Evolutionary conservation across 352 stramenopile genomes (phyloP).

Genomic region (Phytophthora vignae): DNA sequence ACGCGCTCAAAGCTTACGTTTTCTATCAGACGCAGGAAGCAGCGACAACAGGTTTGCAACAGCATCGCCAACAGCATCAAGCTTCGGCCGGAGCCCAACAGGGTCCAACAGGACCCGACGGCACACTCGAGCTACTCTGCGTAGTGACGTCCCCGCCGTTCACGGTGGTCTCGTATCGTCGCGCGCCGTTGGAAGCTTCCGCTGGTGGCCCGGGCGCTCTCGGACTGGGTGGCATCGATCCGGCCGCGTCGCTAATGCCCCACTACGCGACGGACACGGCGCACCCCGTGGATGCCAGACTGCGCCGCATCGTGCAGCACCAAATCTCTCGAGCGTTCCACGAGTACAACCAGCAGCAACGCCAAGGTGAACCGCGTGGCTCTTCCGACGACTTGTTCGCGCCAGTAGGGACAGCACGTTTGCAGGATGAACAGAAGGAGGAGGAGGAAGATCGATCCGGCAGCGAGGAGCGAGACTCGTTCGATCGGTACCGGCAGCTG

Average conservation of each 20-base stretch:
- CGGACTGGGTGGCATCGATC: constrained; percentile 10
- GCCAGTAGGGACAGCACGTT: background rate
- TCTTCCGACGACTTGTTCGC: constrained; percentile 7
- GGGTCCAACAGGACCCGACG: background rate
- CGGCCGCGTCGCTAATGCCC: constrained; percentile 14
- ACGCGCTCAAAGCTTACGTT: constrained; percentile 66
- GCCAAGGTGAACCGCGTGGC: constrained; percentile 1
- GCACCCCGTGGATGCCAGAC: constrained; percentile 22
- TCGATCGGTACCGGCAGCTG: constrained; percentile 27
- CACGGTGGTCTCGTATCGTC: constrained; percentile 55
- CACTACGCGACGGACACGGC: constrained; percentile 31
- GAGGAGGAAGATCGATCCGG: constrained; percentile 4
- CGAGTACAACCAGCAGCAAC: constrained; percentile 41
- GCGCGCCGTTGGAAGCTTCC: constrained; percentile 28
- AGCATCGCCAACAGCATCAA: background rate
- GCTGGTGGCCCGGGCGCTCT: background rate
- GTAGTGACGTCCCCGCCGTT: constrained; percentile 51
- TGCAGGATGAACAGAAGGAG: constrained; percentile 1
- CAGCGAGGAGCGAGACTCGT: constrained; percentile 3
- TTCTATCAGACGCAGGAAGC: constrained; percentile 34
- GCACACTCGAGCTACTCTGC: constrained; percentile 37
- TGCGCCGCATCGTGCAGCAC: constrained; percentile 43
- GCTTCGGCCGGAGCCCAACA: background rate
- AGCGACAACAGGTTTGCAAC: background rate
- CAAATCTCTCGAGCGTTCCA: constrained; percentile 52